Base-by-base conservation (phyloP, 2,329 filamentous ascomycete species). In the Tolypocladium ophioglossoides region DNA sequence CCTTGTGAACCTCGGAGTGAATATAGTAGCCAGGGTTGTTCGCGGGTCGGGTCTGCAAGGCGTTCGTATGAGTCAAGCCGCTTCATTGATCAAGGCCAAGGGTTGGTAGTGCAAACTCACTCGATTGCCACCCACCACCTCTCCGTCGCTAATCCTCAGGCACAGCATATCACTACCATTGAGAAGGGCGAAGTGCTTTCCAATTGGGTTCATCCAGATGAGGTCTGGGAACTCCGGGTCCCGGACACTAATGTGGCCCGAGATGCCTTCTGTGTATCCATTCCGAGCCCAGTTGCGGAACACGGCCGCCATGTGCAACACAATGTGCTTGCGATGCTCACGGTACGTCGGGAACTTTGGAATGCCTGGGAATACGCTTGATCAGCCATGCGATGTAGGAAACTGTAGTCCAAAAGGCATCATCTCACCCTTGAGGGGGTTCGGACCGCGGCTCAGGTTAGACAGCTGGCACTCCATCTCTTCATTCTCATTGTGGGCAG, bases 151-250 rank as follows among this genome's bases (percentile, higher is more conserved):
- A 55, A 75, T 73, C 58, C 86, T 78, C 6, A 87, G 72, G 46
- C 84, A 77, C 51, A 89, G 77, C 79, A 89, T 84, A 66, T 89
- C 85, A 7, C 76, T 78, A 0, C 83, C 83, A 56, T 79, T 82
- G 57, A 89, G 73, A 59, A 85, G 71, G 27, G 78, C 84, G 63
- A 87, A 89, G 67, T 88, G 85, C 51, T 75, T 76, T 7, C 80
- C 82, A 3, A 89, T 54, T 72, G 85, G 70, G 82, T 89, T 77
- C 64, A 86, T 88, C 86, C 86, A 89, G 69, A 87, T 85, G 16
- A 75, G 74, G 56, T 80, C 72, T 0, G 72, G 70, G 59, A 79
- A 72, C 64, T 86, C 82, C 0, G 85, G 84, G 63, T 88, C 85
- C 14, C 84, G 76, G 1, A 87, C 79, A 16, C 74, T 78, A 59